Evolutionary conservation across 192 early-diverging fungal species (phyloP).

Genomic region (Coemansia pectinata): DNA sequence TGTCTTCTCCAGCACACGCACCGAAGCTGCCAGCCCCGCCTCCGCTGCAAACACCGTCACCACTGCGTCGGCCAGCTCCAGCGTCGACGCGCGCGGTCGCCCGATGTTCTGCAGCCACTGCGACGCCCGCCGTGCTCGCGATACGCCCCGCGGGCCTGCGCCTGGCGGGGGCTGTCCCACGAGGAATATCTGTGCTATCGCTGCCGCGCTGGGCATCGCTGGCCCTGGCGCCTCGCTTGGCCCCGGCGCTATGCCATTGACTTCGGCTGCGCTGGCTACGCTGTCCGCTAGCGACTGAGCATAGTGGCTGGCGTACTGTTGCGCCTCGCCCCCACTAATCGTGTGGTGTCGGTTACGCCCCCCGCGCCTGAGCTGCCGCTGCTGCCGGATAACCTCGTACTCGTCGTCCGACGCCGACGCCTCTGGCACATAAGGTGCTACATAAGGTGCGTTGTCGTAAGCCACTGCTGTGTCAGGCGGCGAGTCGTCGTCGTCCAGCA

Average conservation of each 20-base stretch:
- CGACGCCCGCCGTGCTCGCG: constrained; percentile 30
- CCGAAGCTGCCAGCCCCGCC: constrained; percentile 25
- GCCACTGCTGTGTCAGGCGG: background rate
- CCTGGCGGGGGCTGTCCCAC: constrained; percentile 31
- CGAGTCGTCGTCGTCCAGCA: constrained; percentile 1
- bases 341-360: constrained; percentile 2
- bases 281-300: background rate
- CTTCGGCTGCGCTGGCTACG: background rate
- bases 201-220: constrained; percentile 22
- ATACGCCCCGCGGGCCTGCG: constrained; percentile 4
- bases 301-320: background rate
- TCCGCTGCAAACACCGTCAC: constrained; percentile 26
- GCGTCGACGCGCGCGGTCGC: background rate
- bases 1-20: constrained; percentile 25
- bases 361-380: background rate
- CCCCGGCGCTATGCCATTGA: background rate
- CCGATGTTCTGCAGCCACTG: constrained; percentile 11
- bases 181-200: constrained; percentile 35
- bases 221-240: background rate
- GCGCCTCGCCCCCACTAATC: background rate
- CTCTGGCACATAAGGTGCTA: background rate
- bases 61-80: constrained; percentile 1
- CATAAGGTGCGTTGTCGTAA: background rate
- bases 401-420: background rate
- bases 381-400: background rate